phyloP scores from a whole-genome alignment of 2,329 filamentous ascomycete genomes.

The Xylariaceae sp. region DNA sequence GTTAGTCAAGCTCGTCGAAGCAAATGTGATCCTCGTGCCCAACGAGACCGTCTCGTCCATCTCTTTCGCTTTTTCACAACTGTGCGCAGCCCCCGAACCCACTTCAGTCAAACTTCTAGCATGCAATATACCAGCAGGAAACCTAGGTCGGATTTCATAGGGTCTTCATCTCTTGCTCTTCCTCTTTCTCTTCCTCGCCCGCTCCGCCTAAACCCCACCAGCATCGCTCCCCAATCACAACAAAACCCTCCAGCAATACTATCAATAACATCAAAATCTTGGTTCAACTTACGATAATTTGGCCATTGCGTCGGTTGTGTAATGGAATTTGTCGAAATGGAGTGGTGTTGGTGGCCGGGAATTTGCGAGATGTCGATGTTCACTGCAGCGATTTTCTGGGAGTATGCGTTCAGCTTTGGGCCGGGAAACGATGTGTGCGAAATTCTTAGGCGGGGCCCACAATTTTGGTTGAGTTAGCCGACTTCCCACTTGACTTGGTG shows the following conservation, averaged over 20 bases:
- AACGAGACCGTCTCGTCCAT: not conserved
- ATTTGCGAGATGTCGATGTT: slow-evolving; percentile 13
- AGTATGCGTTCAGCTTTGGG: slow-evolving; percentile 1
- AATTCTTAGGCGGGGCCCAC: slow-evolving; percentile 14
- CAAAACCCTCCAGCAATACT: too few relatives aligned
- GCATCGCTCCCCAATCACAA: not conserved
- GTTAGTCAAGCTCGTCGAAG: slow-evolving; percentile 16
- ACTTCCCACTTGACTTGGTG: slow-evolving; percentile 13
- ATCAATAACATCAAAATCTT: not conserved
- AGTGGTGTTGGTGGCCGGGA: slow-evolving; percentile 12
- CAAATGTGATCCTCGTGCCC: not conserved
- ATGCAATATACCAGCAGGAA: not conserved
- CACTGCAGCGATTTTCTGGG: slow-evolving; percentile 14
- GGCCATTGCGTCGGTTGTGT: slow-evolving; percentile 27
- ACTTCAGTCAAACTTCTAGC: not conserved
- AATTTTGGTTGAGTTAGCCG: slow-evolving; percentile 12
- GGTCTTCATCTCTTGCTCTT: not conserved
- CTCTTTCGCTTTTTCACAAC: not conserved
- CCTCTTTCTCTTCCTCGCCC: not conserved
- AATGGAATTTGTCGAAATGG: slow-evolving; percentile 14
- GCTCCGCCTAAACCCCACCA: slow-evolving; percentile 8
- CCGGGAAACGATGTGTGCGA: slow-evolving; percentile 10
- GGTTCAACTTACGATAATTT: slow-evolving; percentile 28
- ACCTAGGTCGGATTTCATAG: not conserved
- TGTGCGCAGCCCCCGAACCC: not conserved